phyloP scores from a whole-genome alignment of 805 yeast species.

The Sugiyamaella mastotermitis region DNA sequence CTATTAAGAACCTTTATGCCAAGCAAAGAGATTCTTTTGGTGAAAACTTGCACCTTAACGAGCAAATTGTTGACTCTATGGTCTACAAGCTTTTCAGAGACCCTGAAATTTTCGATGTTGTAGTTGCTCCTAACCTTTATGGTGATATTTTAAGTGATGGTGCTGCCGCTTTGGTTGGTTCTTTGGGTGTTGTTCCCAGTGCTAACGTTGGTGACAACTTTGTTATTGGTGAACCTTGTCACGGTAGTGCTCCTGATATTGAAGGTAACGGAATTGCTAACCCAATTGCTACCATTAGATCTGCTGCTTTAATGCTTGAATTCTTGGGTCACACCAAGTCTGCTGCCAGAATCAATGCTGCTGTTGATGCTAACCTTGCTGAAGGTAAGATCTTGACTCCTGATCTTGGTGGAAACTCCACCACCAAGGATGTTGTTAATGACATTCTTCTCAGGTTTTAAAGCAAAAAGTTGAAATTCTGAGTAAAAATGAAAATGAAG shows the following conservation, averaged over 20 bases:
- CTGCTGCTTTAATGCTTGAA: constrained; percentile 95
- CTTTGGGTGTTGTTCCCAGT: constrained; percentile 95
- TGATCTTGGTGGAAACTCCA: constrained; percentile 85
- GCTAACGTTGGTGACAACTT: constrained; percentile 96
- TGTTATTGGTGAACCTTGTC: constrained; percentile 99
- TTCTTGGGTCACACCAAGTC: constrained; percentile 87
- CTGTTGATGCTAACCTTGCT: constrained; percentile 87
- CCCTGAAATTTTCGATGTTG: constrained; percentile 95
- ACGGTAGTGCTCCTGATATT: constrained; percentile 98
- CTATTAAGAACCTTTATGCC: constrained; percentile 56
- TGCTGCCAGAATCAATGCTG: constrained; percentile 86
- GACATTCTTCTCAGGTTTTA: constrained; percentile 60
- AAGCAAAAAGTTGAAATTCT: no score
- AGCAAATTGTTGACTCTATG: constrained; percentile 98
- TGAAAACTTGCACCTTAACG: constrained; percentile 59
- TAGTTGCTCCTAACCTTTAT: constrained; percentile 96
- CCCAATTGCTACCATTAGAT: constrained; percentile 97
- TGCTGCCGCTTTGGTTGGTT: constrained; percentile 93
- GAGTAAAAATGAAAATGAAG: no score
- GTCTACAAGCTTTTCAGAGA: constrained; percentile 98
- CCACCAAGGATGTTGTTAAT: constrained; percentile 81
- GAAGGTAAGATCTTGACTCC: constrained; percentile 82
- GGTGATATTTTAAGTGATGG: constrained; percentile 97
- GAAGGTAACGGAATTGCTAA: constrained; percentile 83
- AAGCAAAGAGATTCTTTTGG: constrained; percentile 53